Evolutionary conservation across 805 yeast species (phyloP).

Genomic region (Candida caryicola): DNA sequence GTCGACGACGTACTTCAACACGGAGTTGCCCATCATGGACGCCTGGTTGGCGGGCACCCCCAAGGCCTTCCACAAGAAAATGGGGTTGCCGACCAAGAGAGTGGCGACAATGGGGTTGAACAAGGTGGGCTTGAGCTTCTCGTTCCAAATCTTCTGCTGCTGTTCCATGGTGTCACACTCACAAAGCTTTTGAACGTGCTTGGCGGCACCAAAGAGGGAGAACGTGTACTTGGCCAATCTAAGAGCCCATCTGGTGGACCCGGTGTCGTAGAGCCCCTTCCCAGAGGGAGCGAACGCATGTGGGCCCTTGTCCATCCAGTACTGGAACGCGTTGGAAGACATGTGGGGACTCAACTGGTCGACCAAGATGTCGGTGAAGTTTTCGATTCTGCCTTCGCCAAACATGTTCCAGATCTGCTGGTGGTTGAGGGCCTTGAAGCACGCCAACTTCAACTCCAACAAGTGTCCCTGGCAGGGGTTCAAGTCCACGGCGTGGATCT

Average conservation of each 20-base stretch:
- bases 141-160: conserved; percentile 64
- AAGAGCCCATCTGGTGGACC: conserved; percentile 84
- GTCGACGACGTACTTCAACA: conserved; percentile 67
- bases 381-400: conserved; percentile 66
- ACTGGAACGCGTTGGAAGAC: conserved; percentile 79
- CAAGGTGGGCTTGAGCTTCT: conserved; percentile 61
- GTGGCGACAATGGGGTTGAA: conserved; percentile 68
- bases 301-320: conserved; percentile 67
- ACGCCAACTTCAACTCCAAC: conserved; percentile 74
- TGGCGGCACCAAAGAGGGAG: conserved; percentile 49
- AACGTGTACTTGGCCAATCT: conserved; percentile 64
- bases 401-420: conserved; percentile 71
- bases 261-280: conserved; percentile 67
- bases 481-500: conserved; percentile 81
- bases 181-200: conserved; percentile 55
- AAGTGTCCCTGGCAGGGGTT: conserved; percentile 82
- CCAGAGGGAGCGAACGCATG: conserved; percentile 54
- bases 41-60: conserved; percentile 91
- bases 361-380: conserved; percentile 45
- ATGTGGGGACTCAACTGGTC: conserved; percentile 61
- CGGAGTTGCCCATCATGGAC: conserved; percentile 70
- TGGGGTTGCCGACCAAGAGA: conserved; percentile 71
- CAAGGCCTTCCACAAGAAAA: conserved; percentile 84
- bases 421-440: conserved; percentile 51
- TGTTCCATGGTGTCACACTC: conserved; percentile 54